Percentiles rank a stretch among this genome's conserved stretches.
phyloP scores from a whole-genome alignment of 495 filamentous ascomycete genomes.

The Penicillium subrubescens region DNA sequence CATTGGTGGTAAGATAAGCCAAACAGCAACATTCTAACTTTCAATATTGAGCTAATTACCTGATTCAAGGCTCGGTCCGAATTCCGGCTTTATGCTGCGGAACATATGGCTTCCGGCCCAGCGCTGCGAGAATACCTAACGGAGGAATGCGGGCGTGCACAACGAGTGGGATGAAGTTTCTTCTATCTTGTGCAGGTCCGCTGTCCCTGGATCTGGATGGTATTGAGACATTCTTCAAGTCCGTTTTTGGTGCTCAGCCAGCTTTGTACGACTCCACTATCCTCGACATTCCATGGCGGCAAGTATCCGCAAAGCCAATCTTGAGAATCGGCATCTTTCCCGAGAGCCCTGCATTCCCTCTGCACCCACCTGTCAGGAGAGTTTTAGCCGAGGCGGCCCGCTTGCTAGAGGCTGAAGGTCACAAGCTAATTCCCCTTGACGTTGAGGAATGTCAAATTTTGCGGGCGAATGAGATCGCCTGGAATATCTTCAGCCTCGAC shows the following conservation, averaged over 20 bases:
- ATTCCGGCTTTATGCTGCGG: constrained; percentile 65
- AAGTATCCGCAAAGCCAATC: constrained; percentile 30
- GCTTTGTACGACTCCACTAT: constrained; percentile 38
- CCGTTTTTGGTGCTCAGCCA: constrained; percentile 34
- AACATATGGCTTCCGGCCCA: constrained; percentile 52
- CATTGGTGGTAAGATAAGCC: constrained; percentile 33
- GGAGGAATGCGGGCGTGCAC: constrained; percentile 51
- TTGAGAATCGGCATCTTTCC: constrained; percentile 30
- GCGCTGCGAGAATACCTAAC: constrained; percentile 49
- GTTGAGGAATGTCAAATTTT: constrained; percentile 16
- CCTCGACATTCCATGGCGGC: constrained; percentile 44
- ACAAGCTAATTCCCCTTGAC: constrained; percentile 34
- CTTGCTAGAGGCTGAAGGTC: constrained; percentile 49
- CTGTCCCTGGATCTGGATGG: constrained; percentile 37
- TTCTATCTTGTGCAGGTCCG: constrained; percentile 53
- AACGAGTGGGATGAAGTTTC: constrained; percentile 50
- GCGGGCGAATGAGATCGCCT: constrained; percentile 21
- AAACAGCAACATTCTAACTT: not conserved
- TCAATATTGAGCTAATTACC: constrained; percentile 15
- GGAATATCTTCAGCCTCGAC: constrained; percentile 24
- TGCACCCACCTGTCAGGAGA: constrained; percentile 51
- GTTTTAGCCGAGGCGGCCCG: constrained; percentile 47
- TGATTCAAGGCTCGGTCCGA: constrained; percentile 48
- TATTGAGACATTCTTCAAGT: constrained; percentile 39
- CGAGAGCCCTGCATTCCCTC: constrained; percentile 30